Evolutionary conservation across 306 rosid genomes (phyloP), one percentile per base, ranked within the genome.

Genomic region (Inga laurina): DNA sequence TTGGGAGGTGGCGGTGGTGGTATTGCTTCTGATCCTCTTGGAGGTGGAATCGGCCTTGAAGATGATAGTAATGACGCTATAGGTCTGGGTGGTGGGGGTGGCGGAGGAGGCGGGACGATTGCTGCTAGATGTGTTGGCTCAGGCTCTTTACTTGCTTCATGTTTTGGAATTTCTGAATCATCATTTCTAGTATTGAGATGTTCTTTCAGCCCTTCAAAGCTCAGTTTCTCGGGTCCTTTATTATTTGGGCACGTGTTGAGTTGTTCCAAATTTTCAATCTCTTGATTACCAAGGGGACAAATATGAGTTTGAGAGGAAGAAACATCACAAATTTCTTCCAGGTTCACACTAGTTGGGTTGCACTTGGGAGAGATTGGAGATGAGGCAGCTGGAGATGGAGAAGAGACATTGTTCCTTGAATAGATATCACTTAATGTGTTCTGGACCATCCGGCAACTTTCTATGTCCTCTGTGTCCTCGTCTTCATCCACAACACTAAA

Each of bases 401-500:
- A 78, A 37, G 51, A 18, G 49, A 18, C 37, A 35, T 52, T 68
- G 32, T 51, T 74, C 54, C 76, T 59, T 1, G 84, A 81, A 74
- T 72, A 81, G 15, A 65, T 81, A 27, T 57, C 56, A 24, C 16
- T 21, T 45, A 84, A 68, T 18, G 49, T 7, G 1, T 67, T 79
- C 37, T 82, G 83, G 13, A 76, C 45, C 6, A 79, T 77, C 30
- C 43, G 56, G 76, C 64, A 51, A 19, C 54, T 72, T 70, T 74
- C 74, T 24, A 72, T 32, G n/a, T 39, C 48, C n/a, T 22, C 70
- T 5, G 57, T 24, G 65, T 70, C 48, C 41, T 77, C 85, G 4
- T 87, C 85, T 79, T 84, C 90, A 49, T 87, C 90, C 84, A 59
- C 78, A 65, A 66, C 61, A 64, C 51, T 81, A 21, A 81, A 84